Conservation (phyloP, 768 basidiomycete species). For the Boletus edulis region DNA sequence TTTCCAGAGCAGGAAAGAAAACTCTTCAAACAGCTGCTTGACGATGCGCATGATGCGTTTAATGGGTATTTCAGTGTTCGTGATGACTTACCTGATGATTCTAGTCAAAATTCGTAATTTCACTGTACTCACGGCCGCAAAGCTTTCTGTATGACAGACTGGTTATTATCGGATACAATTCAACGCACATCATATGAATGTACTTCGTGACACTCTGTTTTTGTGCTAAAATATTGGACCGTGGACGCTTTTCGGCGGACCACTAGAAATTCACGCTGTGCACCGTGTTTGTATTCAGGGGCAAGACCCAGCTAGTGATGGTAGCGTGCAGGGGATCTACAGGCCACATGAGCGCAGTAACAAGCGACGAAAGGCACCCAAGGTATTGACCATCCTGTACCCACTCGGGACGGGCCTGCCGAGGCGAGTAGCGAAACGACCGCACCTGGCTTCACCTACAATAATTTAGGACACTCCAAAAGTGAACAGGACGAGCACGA, state of each 20-base stretch:
- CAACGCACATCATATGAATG: too few species aligned
- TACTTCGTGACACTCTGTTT: too few species aligned
- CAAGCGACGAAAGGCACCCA: not conserved
- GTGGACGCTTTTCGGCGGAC: not conserved
- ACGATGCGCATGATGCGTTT: slow-evolving; percentile 16
- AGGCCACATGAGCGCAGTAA: not conserved
- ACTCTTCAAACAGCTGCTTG: slow-evolving; percentile 11
- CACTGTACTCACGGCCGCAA: too few species aligned
- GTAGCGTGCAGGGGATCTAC: not conserved
- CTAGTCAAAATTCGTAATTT: not conserved
- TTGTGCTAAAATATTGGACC: not conserved
- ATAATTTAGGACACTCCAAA: too few species aligned
- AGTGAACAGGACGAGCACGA: too few species aligned
- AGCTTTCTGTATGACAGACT: too few species aligned
- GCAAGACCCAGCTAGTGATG: not conserved
- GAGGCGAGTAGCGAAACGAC: too few species aligned
- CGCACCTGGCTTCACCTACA: too few species aligned
- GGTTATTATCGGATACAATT: too few species aligned
- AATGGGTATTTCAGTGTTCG: slow-evolving; percentile 2
- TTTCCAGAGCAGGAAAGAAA: not conserved
- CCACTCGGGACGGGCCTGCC: too few species aligned
- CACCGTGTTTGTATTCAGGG: slow-evolving; percentile 22
- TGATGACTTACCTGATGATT: not conserved
- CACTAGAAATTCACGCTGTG: slow-evolving; percentile 8
- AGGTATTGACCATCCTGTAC: slow-evolving; percentile 3